Conservation (phyloP, 2,329 filamentous ascomycete genomes). For the Podosphaera aphanis region DNA sequence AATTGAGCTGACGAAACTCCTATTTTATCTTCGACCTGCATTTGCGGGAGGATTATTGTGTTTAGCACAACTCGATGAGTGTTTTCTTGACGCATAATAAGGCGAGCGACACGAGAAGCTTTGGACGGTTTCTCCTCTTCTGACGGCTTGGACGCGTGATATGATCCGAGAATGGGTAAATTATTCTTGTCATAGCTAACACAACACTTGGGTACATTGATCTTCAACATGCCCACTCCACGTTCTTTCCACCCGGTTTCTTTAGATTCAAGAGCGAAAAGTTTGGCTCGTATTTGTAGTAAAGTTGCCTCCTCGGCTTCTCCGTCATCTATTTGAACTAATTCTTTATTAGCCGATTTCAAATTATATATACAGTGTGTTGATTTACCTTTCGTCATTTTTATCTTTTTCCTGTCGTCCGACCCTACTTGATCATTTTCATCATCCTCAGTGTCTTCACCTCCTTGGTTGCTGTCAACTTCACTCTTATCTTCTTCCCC, state of each 20-base stretch:
- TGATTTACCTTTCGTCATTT: constrained; percentile 44
- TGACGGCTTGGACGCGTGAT: constrained; percentile 28
- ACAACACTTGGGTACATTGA: constrained; percentile 45
- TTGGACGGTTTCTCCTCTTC: constrained; percentile 13
- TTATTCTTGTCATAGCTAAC: constrained; percentile 31
- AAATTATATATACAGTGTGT: background rate
- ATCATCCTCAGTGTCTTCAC: constrained; percentile 21
- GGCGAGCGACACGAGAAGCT: constrained; percentile 30
- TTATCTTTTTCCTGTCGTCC: constrained; percentile 39
- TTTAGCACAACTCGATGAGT: constrained; percentile 75
- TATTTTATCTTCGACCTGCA: constrained; percentile 59
- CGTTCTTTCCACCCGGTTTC: constrained; percentile 65
- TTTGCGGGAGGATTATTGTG: constrained; percentile 52
- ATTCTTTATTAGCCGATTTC: background rate
- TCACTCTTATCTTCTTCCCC: constrained; percentile 32
- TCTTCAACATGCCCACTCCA: constrained; percentile 59
- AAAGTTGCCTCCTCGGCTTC: constrained; percentile 63
- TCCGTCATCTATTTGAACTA: constrained; percentile 51
- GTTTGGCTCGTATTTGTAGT: constrained; percentile 55
- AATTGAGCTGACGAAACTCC: constrained; percentile 30
- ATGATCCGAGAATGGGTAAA: constrained; percentile 23
- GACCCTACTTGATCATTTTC: constrained; percentile 25
- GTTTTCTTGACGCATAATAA: constrained; percentile 80
- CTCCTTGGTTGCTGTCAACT: constrained; percentile 20
- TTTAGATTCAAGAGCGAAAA: constrained; percentile 49